Evolutionary conservation across 2,329 filamentous ascomycete genomes (phyloP), one percentile per base, ranked within the genome.

Genomic region (Aspergillus nomiae): DNA sequence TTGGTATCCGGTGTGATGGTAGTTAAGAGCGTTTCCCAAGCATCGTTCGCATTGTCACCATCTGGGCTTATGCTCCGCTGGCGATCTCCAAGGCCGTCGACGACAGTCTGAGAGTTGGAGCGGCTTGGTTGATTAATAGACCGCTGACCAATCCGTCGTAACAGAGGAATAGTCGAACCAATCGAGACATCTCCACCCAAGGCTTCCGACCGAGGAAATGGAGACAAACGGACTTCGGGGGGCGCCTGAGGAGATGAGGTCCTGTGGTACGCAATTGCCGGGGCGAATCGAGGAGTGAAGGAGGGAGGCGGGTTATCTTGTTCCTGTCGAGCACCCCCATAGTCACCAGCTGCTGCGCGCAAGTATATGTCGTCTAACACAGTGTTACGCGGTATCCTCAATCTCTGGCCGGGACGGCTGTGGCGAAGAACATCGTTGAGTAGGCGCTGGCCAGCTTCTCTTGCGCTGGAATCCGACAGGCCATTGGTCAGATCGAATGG

Each of bases 21-120:
- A 8, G 86, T 89, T 62, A 93, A 82, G 59, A 97, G 87, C 3
- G 89, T 92, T 63, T 94, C 90, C 94, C 94, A 97, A 1, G 83
- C 83, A 56, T 85, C 83, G 65, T 87, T 85, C 45, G 81, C 83
- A 59, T 79, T 69, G 43, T 77, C 73, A 50, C 79, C 80, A 57
- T 82, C 80, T 7, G 90, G 89, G 73, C 90, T 93, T n/a, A 92
- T 80, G 76, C 92, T 96, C 69, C 92, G 88, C 66, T 92, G 87
- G 63, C 93, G 90, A 77, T 97, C 92, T 43, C 92, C 93, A 19
- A 97, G 85, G 4, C 92, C 92, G 76, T 96, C 89, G 1, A 90
- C 66, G 57, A 63, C 61, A 16, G 73, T 59, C 21, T 70, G 71
- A 6, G 65, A 68, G 50, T 59, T 62, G 24, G 69, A 45, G 54